These are phyloP conservation scores for Pelargonium australe DNA, from an alignment of 441 rosid genomes.

Conservation along the genomic window DNA sequence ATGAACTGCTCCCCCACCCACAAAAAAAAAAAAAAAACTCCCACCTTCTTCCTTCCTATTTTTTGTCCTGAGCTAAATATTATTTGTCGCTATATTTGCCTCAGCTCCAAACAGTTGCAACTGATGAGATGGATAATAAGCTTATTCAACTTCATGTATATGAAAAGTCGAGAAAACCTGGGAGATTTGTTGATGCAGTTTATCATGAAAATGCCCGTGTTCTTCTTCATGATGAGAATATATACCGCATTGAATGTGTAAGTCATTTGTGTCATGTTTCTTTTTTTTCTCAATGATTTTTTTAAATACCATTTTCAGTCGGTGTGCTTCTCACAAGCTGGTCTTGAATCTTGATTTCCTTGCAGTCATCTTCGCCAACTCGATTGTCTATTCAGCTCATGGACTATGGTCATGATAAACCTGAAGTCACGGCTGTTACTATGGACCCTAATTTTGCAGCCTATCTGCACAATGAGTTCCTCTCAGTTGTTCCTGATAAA, in stretches of 20 bases:
- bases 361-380: constrained; percentile 57
- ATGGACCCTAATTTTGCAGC: constrained; percentile 80
- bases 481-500: constrained; percentile 47
- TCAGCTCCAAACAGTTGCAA: constrained; percentile 79
- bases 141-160: constrained; percentile 69
- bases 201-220: constrained; percentile 81
- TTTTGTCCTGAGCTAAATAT: constrained; percentile 11
- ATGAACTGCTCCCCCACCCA: too few species aligned
- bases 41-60: too few species aligned
- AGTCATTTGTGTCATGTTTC: constrained; percentile 25
- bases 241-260: constrained; percentile 90
- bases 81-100: constrained; percentile 14
- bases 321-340: background rate
- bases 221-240: constrained; percentile 80
- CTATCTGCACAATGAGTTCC: constrained; percentile 68
- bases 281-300: background rate
- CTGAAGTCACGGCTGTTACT: constrained; percentile 82
- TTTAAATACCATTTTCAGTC: background rate
- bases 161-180: constrained; percentile 74
- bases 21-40: too few species aligned
- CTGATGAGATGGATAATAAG: constrained; percentile 86
- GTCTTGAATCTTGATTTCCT: constrained; percentile 14
- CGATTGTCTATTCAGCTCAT: constrained; percentile 71
- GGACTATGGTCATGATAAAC: constrained; percentile 82
- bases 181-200: constrained; percentile 57